Base-by-base conservation (phyloP, 1,284 basidiomycete species). In the Leccinum proliferum region DNA sequence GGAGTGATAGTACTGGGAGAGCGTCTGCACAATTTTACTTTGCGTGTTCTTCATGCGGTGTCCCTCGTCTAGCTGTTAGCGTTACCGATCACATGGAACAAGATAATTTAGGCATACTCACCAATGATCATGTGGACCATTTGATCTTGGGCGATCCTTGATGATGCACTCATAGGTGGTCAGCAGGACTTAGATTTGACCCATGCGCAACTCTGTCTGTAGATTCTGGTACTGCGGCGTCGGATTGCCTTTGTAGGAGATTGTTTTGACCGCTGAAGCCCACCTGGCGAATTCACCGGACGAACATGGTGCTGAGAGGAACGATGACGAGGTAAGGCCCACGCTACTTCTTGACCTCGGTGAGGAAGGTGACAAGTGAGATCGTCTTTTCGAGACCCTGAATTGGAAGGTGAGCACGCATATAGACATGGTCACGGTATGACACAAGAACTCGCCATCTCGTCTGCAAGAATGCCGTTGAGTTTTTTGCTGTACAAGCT, bases 1-100 rank as follows among this genome's bases (percentile, higher is more conserved):
- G 39, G 94, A 94, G 70, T 91, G 88, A 76, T 99, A 99, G 78
- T 92, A 93, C 64, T 92, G 92, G 21, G 93, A 95, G 41, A 99
- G 84, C 0, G 96, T 99, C 75, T 95, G 89, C 2, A 90, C 87
- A 35, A 99, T 85, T 80, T 98, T 98, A 72, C 89, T 92, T 77
- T 98, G 93, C 1, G 96, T 96, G 75, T 99, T 99, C 82, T 99
- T 99, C 94, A 99, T 96, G 73, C 97, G 91, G 78, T 99, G 97
- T 73, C 97, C 97, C 83, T 99, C 97, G 74, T 99, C 97, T 81
- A 63, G 32, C 46, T 57, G 29, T 32, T 29, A 29, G 52, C 25
- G 59, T 66, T 53, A 66, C 61, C 39, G 48, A 61, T 50, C 8
- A 55, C 48, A 57, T 11, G 32, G 8, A 8, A 8, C 21, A 18